Evolutionary conservation across 1,284 basidiomycete species (phyloP).

Genomic region (Puccinia horiana): DNA sequence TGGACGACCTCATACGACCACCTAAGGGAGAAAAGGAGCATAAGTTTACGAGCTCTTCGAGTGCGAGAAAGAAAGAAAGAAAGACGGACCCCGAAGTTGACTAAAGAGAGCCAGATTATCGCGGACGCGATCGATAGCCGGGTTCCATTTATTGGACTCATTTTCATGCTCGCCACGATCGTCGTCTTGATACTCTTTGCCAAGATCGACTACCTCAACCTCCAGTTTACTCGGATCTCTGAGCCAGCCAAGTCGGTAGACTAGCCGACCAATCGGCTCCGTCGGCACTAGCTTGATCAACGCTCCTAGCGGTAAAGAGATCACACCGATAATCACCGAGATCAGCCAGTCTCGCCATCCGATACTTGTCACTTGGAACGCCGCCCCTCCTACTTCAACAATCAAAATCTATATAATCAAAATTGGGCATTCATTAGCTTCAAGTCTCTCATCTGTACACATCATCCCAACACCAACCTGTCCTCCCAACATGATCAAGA

Average conservation of each 20-base stretch:
- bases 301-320: slow-evolving; percentile 83
- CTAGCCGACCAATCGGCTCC: slow-evolving; percentile 71
- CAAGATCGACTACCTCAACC: slow-evolving; percentile 66
- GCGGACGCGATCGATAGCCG: slow-evolving; percentile 69
- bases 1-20: slow-evolving; percentile 71
- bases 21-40: slow-evolving; percentile 57
- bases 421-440: not conserved
- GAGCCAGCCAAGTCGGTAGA: slow-evolving; percentile 70
- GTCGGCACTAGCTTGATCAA: slow-evolving; percentile 81
- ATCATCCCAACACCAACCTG: not conserved
- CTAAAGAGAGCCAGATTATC: slow-evolving; percentile 81
- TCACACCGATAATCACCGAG: slow-evolving; percentile 78
- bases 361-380: slow-evolving; percentile 72
- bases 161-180: not conserved
- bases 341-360: slow-evolving; percentile 87
- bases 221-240: slow-evolving; percentile 71
- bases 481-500: slow-evolving; percentile 50
- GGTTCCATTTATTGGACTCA: slow-evolving; percentile 49
- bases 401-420: slow-evolving; percentile 51
- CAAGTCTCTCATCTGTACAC: not conserved
- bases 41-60: slow-evolving; percentile 50
- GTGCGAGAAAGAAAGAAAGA: not conserved
- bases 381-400: slow-evolving; percentile 52
- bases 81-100: slow-evolving; percentile 66
- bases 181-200: slow-evolving; percentile 65